Base-by-base conservation (phyloP, 2,329 filamentous ascomycete species). In the Neonectria coccinea region DNA sequence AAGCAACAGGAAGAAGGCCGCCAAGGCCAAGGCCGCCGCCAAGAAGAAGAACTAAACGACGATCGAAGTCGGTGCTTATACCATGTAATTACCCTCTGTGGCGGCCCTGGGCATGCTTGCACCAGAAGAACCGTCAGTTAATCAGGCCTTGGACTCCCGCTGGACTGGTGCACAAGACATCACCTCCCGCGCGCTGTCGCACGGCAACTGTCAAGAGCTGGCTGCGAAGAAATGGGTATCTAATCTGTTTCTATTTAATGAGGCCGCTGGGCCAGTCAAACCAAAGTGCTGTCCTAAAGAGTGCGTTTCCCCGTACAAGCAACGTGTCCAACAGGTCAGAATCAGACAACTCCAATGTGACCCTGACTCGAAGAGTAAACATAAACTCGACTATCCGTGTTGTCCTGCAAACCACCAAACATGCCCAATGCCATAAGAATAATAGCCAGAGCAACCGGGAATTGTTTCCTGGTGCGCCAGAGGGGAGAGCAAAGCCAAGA, bases 1-100 rank as follows among this genome's bases (percentile, higher is more conserved):
- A 79, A 98, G 95, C 86, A 97, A 97, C 86, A 88, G 92, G 80
- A 98, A 98, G 89, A 97, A 96, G 89, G 93, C 93, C 4, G 90
- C 93, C 72, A 99, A 98, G 88, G 91, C 92, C 68, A 94, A 94
- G 82, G 91, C 92, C 62, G 91, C 91, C 20, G 84, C 85, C 33
- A 93, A 93, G 86, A 97, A 97, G 89, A 96, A 97, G 90, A 89
- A 90, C 65, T 93, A 85, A 84, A 73, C 58, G 47, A 50, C 25
- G 18, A 20, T 53, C 29, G 3, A 44, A 39, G 51, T 64, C 63
- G 66, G 60, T 64, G 56, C 52, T 59, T 63, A 65, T 66, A 73
- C 60, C 51, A 68, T 69, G 61, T 71, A 71, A 68, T 72, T 67
- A 62, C 62, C 45, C 51, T 56, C 51, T 53, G 62, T 60, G 60